Evolutionary conservation across 2,329 filamentous ascomycete genomes (phyloP), one percentile per base, ranked within the genome.

Genomic region (Tolypocladium sp.): DNA sequence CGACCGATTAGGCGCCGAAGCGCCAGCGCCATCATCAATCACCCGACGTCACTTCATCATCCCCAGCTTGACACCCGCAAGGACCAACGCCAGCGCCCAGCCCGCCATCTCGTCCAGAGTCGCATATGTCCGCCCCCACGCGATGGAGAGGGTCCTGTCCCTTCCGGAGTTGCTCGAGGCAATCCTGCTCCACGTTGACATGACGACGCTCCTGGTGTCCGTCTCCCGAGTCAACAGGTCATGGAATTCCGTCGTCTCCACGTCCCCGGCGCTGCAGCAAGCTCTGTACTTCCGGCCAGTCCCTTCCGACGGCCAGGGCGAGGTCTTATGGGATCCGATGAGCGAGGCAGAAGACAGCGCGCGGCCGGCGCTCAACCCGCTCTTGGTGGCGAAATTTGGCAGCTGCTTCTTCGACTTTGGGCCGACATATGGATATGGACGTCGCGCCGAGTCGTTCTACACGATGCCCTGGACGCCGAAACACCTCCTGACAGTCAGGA

Each of bases 81-180:
- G 33, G 20, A 33, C 25, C 20, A 52, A 33, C 25, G 30, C 27
- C 20, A 52, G 46, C 46, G 30, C 49, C 30, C 25, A 52, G 13
- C 37, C 37, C 13, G 37, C 13, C 37, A 38, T 38, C 37, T 17
- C 13, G 37, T 38, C 37, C 5, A 17, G 13, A 38, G 37, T 17
- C 37, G 37, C 37, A 38, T 12, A 17, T 38, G 37, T 38, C 37
- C 4, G 13, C 6, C 13, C 37, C 37, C 37, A 38, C 13, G 13
- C 37, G 13, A 38, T 38, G 37, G 37, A 38, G 37, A 38, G 37
- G 37, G 63, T 65, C 3, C 56, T 67, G 25, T 57, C 56, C 56
- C 57, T 63, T 41, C 62, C 66, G 8, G 69, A 71, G 60, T 58
- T 71, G 4, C 59, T 69, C 33, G 69, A 71, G 52, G 62, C 63